phyloP scores from a whole-genome alignment of 768 basidiomycete species.

The Macrolepiota dolichaula region DNA sequence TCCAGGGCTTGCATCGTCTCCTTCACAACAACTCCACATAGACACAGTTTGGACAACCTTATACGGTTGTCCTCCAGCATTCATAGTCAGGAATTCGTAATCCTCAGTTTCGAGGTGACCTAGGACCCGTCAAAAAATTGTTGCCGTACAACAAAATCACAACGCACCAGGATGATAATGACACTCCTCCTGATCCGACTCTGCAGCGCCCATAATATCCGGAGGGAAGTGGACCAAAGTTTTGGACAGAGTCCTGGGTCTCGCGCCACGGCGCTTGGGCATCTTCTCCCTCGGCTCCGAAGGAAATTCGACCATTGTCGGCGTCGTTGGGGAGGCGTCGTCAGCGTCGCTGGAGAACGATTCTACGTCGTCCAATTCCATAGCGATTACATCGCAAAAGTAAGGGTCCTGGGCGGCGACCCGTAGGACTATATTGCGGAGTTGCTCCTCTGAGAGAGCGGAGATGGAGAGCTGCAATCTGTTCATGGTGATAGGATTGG shows the following conservation, averaged over 20 bases:
- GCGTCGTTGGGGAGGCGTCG: conserved; percentile 16
- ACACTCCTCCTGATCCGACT: conserved; percentile 7
- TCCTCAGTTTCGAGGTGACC: conserved; percentile 35
- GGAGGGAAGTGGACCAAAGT: conserved; percentile 9
- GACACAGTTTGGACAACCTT: conserved; percentile 30
- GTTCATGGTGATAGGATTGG: conserved; percentile 11
- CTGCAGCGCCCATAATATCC: not conserved
- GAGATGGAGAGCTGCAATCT: conserved; percentile 33
- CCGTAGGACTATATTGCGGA: conserved; percentile 36
- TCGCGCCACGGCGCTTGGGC: conserved; percentile 8
- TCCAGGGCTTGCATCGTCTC: conserved; percentile 36
- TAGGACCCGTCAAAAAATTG: conserved; percentile 12
- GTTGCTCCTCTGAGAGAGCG: conserved; percentile 30
- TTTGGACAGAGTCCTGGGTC: conserved; percentile 1
- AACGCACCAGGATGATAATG: conserved; percentile 37
- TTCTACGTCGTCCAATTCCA: conserved; percentile 27
- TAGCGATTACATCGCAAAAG: conserved; percentile 35
- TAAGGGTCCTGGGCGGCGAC: conserved; percentile 31
- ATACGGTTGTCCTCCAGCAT: conserved; percentile 27
- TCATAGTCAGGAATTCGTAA: conserved; percentile 39
- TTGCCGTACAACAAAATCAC: not conserved
- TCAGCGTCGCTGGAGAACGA: not conserved
- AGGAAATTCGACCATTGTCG: conserved; percentile 12
- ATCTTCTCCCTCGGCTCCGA: conserved; percentile 13
- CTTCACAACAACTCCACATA: conserved; percentile 49